Evolutionary conservation across 148 eudicot genomes (phyloP).

Genomic region (Vaccinium myrtillus): DNA sequence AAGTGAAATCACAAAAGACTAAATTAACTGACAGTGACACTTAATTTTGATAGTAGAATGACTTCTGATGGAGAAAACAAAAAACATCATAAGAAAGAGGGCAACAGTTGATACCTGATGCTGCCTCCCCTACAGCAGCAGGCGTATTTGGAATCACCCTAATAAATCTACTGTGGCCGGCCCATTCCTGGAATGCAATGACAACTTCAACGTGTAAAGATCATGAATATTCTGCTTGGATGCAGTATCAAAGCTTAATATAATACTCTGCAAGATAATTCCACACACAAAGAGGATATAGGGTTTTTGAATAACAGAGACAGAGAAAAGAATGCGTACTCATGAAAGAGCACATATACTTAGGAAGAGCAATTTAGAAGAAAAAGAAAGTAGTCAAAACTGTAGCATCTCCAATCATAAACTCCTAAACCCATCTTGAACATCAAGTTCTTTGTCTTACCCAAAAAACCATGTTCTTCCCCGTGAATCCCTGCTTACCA

Average conservation of each 20-base stretch:
- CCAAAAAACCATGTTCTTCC: not conserved
- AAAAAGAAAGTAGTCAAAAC: not conserved
- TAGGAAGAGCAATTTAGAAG: not conserved
- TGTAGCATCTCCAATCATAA: not conserved
- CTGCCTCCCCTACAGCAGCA: constrained; percentile 89
- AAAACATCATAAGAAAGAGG: not conserved
- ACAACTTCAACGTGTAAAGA: not conserved
- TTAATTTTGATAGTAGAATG: not conserved
- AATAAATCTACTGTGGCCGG: constrained; percentile 74
- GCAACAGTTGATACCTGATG: constrained; percentile 58
- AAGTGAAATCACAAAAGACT: not conserved
- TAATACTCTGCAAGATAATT: not conserved
- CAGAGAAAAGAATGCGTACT: not conserved
- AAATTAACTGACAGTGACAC: not conserved
- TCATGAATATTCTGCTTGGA: not conserved
- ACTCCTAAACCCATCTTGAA: too few relatives aligned
- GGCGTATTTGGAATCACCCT: constrained; percentile 99
- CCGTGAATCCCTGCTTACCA: not conserved
- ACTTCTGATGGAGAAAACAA: not conserved
- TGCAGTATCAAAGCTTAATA: not conserved
- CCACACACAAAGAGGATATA: not conserved
- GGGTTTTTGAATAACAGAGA: not conserved
- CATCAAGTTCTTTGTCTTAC: not conserved
- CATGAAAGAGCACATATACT: not conserved
- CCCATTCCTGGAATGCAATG: constrained; percentile 70